Conservation (phyloP, 768 basidiomycete species). For the Kwoniella bestiolae region DNA sequence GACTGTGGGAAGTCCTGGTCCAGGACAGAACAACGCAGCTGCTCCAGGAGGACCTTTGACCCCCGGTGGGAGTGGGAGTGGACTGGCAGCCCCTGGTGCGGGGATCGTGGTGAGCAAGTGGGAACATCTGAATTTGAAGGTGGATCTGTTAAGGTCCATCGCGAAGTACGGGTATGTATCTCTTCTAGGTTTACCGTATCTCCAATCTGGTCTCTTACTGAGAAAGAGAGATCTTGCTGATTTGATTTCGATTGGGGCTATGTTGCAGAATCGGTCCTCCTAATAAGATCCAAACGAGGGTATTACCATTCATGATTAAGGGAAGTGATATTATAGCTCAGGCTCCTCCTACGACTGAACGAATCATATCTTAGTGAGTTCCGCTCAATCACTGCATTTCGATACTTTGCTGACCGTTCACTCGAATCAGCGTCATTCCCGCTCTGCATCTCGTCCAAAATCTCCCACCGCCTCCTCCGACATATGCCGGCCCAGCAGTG, state of each 20-base stretch:
- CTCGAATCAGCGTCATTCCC: conserved; percentile 48
- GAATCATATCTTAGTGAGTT: conserved; percentile 88
- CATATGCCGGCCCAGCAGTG: conserved; percentile 77
- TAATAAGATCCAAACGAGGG: conserved; percentile 97
- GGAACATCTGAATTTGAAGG: conserved; percentile 85
- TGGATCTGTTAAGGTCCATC: conserved; percentile 84
- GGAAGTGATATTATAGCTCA: conserved; percentile 98
- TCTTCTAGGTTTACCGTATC: too few species aligned
- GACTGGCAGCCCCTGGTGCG: conserved; percentile 38
- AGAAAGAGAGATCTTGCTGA: too few species aligned
- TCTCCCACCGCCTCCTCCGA: conserved; percentile 60
- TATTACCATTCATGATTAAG: conserved; percentile 85
- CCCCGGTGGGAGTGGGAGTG: conserved; percentile 29
- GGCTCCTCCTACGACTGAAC: conserved; percentile 96
- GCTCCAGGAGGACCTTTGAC: conserved; percentile 17
- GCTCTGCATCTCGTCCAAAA: conserved; percentile 64
- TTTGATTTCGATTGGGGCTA: background rate
- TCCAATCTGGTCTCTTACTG: too few species aligned
- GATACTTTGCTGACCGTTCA: too few species aligned
- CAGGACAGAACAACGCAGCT: background rate
- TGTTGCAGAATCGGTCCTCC: conserved; percentile 87
- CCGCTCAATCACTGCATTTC: conserved; percentile 55
- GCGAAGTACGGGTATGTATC: conserved; percentile 85
- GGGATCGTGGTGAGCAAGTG: conserved; percentile 82
- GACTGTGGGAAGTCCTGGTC: conserved; percentile 11